These are phyloP conservation scores for Gaeumannomyces tritici DNA, from an alignment of 2,329 filamentous ascomycete genomes.

Conservation along the genomic window DNA sequence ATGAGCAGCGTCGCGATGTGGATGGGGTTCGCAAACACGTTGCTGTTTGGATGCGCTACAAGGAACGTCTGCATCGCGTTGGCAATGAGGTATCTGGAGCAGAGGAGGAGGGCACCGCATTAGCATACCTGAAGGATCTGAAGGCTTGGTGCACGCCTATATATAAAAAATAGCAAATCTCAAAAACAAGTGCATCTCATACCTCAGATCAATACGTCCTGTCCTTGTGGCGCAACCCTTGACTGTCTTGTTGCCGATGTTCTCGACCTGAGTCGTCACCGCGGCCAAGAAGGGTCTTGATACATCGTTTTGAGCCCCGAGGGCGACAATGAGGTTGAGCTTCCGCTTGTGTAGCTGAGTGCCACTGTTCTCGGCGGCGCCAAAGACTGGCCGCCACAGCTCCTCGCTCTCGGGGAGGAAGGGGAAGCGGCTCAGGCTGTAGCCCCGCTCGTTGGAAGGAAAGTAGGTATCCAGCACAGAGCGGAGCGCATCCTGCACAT, in stretches of 20 bases:
- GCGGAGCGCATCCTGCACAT: conserved; percentile 47
- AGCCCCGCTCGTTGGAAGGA: conserved; percentile 34
- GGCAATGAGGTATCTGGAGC: conserved; percentile 45
- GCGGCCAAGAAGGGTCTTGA: conserved; percentile 36
- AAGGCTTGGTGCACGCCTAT: background rate
- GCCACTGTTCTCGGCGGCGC: conserved; percentile 18
- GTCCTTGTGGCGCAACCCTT: conserved; percentile 35
- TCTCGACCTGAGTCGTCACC: conserved; percentile 43
- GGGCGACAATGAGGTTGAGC: conserved; percentile 49
- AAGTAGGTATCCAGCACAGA: conserved; percentile 41
- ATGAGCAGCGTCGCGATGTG: conserved; percentile 49
- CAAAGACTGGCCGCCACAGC: conserved; percentile 44
- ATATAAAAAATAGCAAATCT: background rate
- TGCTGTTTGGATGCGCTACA: conserved; percentile 38
- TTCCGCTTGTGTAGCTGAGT: conserved; percentile 15
- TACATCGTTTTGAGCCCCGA: conserved; percentile 47
- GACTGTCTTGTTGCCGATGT: conserved; percentile 39
- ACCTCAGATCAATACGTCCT: conserved; percentile 51
- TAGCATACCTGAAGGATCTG: background rate
- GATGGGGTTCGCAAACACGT: conserved; percentile 43
- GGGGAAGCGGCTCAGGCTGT: conserved; percentile 37
- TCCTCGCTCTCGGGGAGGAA: conserved; percentile 37
- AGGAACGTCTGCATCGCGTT: conserved; percentile 50
- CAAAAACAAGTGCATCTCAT: conserved; percentile 4
- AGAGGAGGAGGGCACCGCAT: background rate